Base-by-base conservation (phyloP, 805 yeast species). In the Scheffersomyces coipomensis region DNA sequence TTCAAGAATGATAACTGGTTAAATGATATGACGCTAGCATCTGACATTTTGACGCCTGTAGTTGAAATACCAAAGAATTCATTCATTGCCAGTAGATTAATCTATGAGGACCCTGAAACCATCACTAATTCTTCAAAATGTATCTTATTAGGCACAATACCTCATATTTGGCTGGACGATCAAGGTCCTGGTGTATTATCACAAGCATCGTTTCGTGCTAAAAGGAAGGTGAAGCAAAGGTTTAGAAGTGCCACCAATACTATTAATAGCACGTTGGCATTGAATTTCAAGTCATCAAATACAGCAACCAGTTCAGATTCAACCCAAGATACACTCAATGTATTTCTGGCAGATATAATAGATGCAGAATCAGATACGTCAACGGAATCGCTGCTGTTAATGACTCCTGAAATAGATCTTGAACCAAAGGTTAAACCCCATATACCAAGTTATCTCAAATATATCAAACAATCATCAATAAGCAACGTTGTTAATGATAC, bases 71-170 rank as follows among this genome's bases (percentile, higher is more conserved):
- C 86, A 3, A 57, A 52, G 27, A 44, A 62, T 21, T 81, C 88
- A 2, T 84, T 78, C 59, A 79, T 88, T 0, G 83, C 85, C 0
- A 78, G 72, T 42, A 65, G 85, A 30, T 60, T 85, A 19, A 58
- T 71, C 12, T 81, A 80, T 54, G 69, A 76, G n/a, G 62, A 70
- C 7, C 64, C 83, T 0, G 37, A 49, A 3, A 75, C 77, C 39
- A 53, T 85, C 5, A 63, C 78, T 18, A 62, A 65, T n/a, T 60
- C 66, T 9, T 71, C 87, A 1, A 64, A 66, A 34, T 64, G 72
- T 1, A 57, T 75, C 0, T 60, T 83, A 7, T 47, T 85, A 4
- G 91, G 91, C 0, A 66, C 71, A 0, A 55, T 81, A 2, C 91
- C 90, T 0, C 57, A 60, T 18, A 54, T 73, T 10, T 85, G 88